Evolutionary conservation across 1,284 basidiomycete genomes (phyloP).

Genomic region (Ganoderma leucocontextum): DNA sequence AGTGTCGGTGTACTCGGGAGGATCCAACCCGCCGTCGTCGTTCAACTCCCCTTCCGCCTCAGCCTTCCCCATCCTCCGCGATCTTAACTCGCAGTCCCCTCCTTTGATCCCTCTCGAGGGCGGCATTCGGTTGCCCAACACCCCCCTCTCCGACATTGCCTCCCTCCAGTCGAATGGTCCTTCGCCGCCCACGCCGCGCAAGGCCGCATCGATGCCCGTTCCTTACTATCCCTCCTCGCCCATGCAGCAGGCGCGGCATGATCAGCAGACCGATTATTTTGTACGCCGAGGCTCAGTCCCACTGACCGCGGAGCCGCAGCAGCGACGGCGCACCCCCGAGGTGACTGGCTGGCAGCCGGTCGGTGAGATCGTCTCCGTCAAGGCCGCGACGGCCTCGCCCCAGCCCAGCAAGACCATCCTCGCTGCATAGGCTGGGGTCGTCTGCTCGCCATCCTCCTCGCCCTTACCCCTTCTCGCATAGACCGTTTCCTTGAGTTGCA

Average conservation of each 20-base stretch:
- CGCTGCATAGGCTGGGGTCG: conserved; percentile 23
- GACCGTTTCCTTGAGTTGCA: conserved; percentile 29
- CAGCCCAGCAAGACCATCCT: conserved; percentile 38
- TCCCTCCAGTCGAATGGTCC: conserved; percentile 47
- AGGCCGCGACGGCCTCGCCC: conserved; percentile 35
- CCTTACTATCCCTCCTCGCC: conserved; percentile 37
- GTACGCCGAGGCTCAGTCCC: conserved; percentile 44
- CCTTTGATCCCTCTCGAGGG: conserved; percentile 56
- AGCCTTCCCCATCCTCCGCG: conserved; percentile 66
- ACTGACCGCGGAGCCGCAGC: conserved; percentile 34
- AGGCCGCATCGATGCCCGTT: conserved; percentile 49
- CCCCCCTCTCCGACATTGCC: conserved; percentile 70
- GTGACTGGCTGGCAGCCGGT: conserved; percentile 52
- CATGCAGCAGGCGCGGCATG: conserved; percentile 30
- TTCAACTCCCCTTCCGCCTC: conserved; percentile 68
- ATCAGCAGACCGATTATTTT: conserved; percentile 36
- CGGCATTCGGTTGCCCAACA: conserved; percentile 74
- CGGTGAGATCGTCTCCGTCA: conserved; percentile 40
- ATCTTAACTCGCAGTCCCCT: conserved; percentile 63
- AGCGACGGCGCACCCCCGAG: conserved; percentile 42
- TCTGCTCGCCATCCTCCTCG: conserved; percentile 1
- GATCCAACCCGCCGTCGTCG: conserved; percentile 68
- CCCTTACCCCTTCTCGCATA: conserved; percentile 18
- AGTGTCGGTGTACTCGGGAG: conserved; percentile 74
- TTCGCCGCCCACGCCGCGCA: conserved; percentile 48